Percentiles rank a stretch among this genome's conserved stretches.
These are phyloP conservation scores for Pestalotiopsis sp. DNA, from an alignment of 2,329 filamentous ascomycete genomes.

Conservation along the genomic window DNA sequence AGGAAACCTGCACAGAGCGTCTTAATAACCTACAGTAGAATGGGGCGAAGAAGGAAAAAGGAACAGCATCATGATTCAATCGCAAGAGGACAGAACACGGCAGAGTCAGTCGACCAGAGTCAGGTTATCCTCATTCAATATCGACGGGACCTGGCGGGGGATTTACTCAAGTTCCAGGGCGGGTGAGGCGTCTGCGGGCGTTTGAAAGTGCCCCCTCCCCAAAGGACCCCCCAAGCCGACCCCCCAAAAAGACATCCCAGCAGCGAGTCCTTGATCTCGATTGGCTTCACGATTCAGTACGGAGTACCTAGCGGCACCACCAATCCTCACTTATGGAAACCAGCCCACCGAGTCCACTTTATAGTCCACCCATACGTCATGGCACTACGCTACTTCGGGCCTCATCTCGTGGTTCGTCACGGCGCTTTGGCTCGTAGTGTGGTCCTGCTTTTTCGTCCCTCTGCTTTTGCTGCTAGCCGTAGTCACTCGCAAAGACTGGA, in stretches of 20 bases:
- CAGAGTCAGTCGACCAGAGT: too few relatives aligned
- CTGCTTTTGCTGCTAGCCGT: too few relatives aligned
- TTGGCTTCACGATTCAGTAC: background rate
- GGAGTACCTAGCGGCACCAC: background rate
- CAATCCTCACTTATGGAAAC: slow-evolving; percentile 1
- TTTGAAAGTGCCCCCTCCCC: background rate
- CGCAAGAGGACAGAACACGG: too few relatives aligned
- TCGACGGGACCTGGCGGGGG: too few relatives aligned
- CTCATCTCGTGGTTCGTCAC: background rate
- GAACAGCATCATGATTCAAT: too few relatives aligned
- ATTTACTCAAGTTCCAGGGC: background rate
- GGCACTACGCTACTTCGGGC: slow-evolving; percentile 7
- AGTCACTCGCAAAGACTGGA: background rate
- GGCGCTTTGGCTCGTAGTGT: background rate
- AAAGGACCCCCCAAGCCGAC: background rate
- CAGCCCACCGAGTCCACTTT: slow-evolving; percentile 7
- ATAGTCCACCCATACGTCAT: slow-evolving; percentile 10
- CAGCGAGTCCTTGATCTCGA: background rate
- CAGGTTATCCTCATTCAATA: too few relatives aligned
- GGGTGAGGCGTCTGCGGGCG: background rate
- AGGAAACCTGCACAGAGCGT: too few relatives aligned
- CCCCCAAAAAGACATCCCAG: background rate
- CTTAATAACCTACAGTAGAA: too few relatives aligned
- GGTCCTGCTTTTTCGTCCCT: background rate
- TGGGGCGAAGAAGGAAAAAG: too few relatives aligned